A percentile compares a stretch with the other conserved stretches of the same genome.
phyloP scores from a whole-genome alignment of 805 yeast species.

The Pichia cabralensis region DNA sequence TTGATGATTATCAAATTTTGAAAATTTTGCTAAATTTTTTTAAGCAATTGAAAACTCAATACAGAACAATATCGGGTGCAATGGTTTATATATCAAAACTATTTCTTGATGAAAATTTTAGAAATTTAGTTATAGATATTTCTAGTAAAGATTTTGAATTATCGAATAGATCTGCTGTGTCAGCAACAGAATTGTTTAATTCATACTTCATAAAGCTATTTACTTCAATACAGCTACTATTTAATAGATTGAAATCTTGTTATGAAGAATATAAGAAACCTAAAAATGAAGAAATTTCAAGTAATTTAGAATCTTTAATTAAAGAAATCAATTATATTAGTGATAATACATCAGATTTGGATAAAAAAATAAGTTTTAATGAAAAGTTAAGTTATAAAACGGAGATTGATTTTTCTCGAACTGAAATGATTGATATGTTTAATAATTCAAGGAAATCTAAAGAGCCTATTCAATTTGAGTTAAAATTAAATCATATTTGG shows the following conservation, averaged over 20 bases:
- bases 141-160: slow-evolving; percentile 12
- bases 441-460: slow-evolving; percentile 17
- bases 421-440: slow-evolving; percentile 26
- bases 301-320: slow-evolving; percentile 13
- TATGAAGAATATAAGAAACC: slow-evolving; percentile 15
- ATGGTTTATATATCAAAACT: slow-evolving; percentile 22
- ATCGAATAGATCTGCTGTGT: slow-evolving; percentile 19
- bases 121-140: slow-evolving; percentile 17
- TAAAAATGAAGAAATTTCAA: slow-evolving; percentile 9
- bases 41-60: slow-evolving; percentile 17
- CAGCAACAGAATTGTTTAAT: slow-evolving; percentile 21
- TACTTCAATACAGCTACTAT: slow-evolving; percentile 21
- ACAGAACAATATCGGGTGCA: slow-evolving; percentile 21
- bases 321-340: slow-evolving; percentile 19
- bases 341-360: slow-evolving; percentile 24
- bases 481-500: slow-evolving; percentile 21
- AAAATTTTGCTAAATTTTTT: slow-evolving; percentile 20
- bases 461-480: slow-evolving; percentile 17
- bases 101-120: slow-evolving; percentile 18
- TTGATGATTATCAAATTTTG: slow-evolving; percentile 20
- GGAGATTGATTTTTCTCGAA: slow-evolving; percentile 18
- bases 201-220: slow-evolving; percentile 24
- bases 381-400: slow-evolving; percentile 21
- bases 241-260: slow-evolving; percentile 15
- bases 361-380: slow-evolving; percentile 22